phyloP scores from a whole-genome alignment of 257 asterid genomes.

The Jacaranda mimosifolia region DNA sequence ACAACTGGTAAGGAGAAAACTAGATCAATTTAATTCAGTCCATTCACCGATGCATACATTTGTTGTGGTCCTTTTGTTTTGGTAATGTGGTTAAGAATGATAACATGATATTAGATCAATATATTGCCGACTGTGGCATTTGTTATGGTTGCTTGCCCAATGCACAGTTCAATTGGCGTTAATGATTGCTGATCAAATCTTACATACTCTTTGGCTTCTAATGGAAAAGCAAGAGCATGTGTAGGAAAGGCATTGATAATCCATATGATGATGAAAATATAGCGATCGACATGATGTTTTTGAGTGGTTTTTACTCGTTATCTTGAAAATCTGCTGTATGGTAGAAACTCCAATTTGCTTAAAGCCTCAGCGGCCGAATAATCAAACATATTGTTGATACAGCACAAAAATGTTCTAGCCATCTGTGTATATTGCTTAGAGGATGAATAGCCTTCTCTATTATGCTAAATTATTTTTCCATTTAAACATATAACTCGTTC shows the following conservation, averaged over 20 bases:
- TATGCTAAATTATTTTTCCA: too few relatives aligned
- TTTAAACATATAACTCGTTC: too few relatives aligned
- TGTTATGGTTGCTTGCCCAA: too few relatives aligned
- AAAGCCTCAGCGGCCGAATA: neutral
- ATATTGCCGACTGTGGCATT: neutral
- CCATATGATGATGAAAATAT: neutral
- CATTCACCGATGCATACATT: neutral
- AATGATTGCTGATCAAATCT: too few relatives aligned
- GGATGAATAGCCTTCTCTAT: too few relatives aligned
- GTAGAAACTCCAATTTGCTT: neutral
- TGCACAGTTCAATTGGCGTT: too few relatives aligned
- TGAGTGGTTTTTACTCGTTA: neutral
- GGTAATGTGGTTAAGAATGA: neutral
- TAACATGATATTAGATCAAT: neutral
- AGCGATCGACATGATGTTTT: neutral
- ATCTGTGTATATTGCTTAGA: neutral
- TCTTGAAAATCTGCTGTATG: neutral
- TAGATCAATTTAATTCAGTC: neutral
- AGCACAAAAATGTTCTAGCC: neutral
- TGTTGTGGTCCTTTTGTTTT: neutral
- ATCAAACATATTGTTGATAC: slow-evolving; percentile 1
- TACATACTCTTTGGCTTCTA: too few relatives aligned
- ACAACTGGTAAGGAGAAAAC: slow-evolving; percentile 47
- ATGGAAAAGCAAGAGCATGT: neutral
- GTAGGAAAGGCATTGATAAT: neutral